These are phyloP conservation scores for Hyphodiscus sp. DNA, from an alignment of 2,329 filamentous ascomycete species.

Conservation along the genomic window DNA sequence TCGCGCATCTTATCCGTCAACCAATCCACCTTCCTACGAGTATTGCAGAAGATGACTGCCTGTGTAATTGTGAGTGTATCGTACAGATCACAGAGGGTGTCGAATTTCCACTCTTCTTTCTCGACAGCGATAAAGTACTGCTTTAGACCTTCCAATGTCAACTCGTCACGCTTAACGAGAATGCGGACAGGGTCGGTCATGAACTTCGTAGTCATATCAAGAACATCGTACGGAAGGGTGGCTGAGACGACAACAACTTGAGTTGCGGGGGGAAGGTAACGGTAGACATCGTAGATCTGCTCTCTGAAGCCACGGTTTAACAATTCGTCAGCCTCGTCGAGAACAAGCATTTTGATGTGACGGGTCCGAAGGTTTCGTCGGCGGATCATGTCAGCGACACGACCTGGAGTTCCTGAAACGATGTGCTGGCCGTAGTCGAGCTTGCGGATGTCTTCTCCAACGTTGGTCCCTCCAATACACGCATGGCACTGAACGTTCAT, in stretches of 20 bases:
- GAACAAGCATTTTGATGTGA: slow-evolving; percentile 72
- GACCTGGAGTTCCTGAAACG: slow-evolving; percentile 93
- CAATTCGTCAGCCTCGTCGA: slow-evolving; percentile 71
- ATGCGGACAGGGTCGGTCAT: slow-evolving; percentile 98
- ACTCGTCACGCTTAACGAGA: slow-evolving; percentile 95
- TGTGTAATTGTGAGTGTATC: slow-evolving; percentile 98
- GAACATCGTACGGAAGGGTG: slow-evolving; percentile 93
- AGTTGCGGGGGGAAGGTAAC: slow-evolving; percentile 90
- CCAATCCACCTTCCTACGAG: slow-evolving; percentile 98
- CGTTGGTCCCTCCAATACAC: slow-evolving; percentile 96
- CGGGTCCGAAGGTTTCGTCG: slow-evolving; percentile 66
- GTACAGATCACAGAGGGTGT: slow-evolving; percentile 97
- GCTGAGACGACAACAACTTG: slow-evolving; percentile 98
- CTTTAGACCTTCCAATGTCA: slow-evolving; percentile 95
- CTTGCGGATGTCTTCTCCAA: slow-evolving; percentile 95
- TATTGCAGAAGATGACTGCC: slow-evolving; percentile 99
- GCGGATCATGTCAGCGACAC: slow-evolving; percentile 81
- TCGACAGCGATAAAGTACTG: slow-evolving; percentile 99
- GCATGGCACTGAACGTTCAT: slow-evolving; percentile 99
- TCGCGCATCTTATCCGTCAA: slow-evolving; percentile 99
- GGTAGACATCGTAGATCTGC: slow-evolving; percentile 98
- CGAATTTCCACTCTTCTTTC: slow-evolving; percentile 99
- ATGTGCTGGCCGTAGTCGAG: slow-evolving; percentile 97
- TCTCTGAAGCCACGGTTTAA: slow-evolving; percentile 94
- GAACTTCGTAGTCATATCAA: slow-evolving; percentile 99